Evolutionary conservation across 371 early-diverging fungal genomes (phyloP), one percentile per base, ranked within the genome.

Genomic region (Thermomucor indicae-seudaticae): DNA sequence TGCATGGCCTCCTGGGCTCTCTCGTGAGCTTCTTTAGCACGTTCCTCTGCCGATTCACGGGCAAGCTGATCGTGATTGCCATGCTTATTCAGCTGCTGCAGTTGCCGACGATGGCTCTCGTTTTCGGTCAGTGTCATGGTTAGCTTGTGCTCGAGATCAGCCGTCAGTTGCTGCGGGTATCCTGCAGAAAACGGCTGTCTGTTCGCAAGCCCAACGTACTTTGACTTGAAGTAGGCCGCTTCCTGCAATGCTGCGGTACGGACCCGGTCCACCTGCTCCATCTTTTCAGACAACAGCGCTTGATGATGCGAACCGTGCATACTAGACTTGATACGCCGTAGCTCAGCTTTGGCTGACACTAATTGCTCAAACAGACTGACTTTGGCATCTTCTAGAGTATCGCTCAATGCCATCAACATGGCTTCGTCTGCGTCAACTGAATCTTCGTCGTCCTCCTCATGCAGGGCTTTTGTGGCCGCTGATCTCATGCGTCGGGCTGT

Each of bases 211-310:
- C 53, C 60, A 17, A 47, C 37, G 41, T 58, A 60, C 29, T 81
- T 81, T 12, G 78, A 75, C 50, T 78, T 78, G 45, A 74, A 68
- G 48, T 81, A 81, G 0, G 76, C 78, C 0, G 81, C 79, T 49
- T 81, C 81, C 46, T 81, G 81, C 10, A 81, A 56, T 1, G 81
- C 79, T 2, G 74, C 78, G 6, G 72, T 70, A 28, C 76, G 64
- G 53, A 76, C 58, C 3, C 75, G 65, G 46, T 81, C 79, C 2
- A 75, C 72, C 22, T 73, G 72, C 16, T 52, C 61, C 16, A 80
- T 62, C 38, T 72, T 73, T 24, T 58, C 51, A 1, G 75, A 65
- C 28, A 77, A 75, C 4, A 62, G 49, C 25, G 76, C 73, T n/a
- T 51, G 51, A 1, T 20, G 22, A 0, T 77, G 71, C 48, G 77